These are phyloP conservation scores for Aspergillus terreus DNA, from an alignment of 2,329 filamentous ascomycete genomes.

Conservation along the genomic window DNA sequence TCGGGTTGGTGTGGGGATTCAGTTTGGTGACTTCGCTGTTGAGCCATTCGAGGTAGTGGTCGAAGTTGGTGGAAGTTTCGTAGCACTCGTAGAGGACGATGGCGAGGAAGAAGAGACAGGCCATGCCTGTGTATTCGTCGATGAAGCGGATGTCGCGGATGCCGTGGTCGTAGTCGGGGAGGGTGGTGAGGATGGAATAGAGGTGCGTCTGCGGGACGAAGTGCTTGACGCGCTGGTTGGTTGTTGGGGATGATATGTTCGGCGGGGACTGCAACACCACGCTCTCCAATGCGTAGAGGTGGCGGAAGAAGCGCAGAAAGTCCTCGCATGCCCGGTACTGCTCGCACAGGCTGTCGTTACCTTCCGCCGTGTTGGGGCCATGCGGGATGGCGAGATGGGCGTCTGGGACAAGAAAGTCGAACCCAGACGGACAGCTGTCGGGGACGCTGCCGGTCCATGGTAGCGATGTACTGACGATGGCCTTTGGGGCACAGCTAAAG, in stretches of 20 bases:
- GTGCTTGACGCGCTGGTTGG: constrained; percentile 10
- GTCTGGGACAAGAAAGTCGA: constrained; percentile 22
- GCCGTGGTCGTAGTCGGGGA: constrained; percentile 30
- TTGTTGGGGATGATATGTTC: constrained; percentile 1
- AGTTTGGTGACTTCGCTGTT: constrained; percentile 20
- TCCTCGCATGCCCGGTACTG: constrained; percentile 27
- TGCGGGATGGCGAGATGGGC: constrained; percentile 16
- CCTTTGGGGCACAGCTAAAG: constrained; percentile 28
- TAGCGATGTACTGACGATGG: constrained; percentile 25
- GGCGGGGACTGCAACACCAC: constrained; percentile 15
- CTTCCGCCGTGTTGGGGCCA: constrained; percentile 8
- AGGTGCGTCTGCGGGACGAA: constrained; percentile 22
- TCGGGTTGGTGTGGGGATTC: constrained; percentile 22
- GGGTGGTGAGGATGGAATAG: constrained; percentile 24
- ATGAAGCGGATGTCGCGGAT: constrained; percentile 31
- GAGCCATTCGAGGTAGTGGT: constrained; percentile 26
- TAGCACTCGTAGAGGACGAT: constrained; percentile 27
- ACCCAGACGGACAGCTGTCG: constrained; percentile 17
- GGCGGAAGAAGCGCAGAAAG: constrained; percentile 28
- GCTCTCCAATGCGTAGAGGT: constrained; percentile 22
- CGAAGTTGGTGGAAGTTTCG: constrained; percentile 21
- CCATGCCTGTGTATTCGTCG: constrained; percentile 30
- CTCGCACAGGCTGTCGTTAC: constrained; percentile 17
- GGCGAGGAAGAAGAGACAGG: constrained; percentile 29
- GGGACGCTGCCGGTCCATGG: constrained; percentile 27